These are phyloP conservation scores for Helichrysum umbraculigerum DNA, from an alignment of 129 eudicot genomes.

Conservation along the genomic window DNA sequence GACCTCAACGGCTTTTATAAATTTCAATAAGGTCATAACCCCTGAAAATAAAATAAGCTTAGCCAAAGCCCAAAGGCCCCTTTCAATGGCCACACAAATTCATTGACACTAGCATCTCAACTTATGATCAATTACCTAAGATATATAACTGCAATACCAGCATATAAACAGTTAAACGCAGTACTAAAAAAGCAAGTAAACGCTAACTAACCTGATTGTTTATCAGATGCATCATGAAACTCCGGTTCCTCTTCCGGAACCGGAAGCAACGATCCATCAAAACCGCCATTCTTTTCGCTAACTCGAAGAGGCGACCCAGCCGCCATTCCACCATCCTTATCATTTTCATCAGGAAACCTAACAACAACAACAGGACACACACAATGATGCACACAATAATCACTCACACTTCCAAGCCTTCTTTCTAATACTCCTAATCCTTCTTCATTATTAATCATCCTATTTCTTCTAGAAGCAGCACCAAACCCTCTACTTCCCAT, in stretches of 20 bases:
- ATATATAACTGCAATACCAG: too few relatives aligned
- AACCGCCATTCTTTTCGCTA: conserved; percentile 27
- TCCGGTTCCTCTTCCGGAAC: conserved; percentile 68
- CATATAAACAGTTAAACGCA: too few relatives aligned
- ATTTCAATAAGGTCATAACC: too few relatives aligned
- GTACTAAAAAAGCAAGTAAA: too few relatives aligned
- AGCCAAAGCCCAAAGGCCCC: too few relatives aligned
- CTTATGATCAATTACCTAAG: too few relatives aligned
- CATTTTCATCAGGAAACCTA: conserved; percentile 54
- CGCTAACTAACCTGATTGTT: conserved; percentile 43
- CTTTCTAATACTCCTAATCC: conserved; percentile 33
- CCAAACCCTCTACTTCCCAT: conserved; percentile 86
- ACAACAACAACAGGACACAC: conserved; percentile 88
- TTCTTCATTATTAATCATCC: conserved; percentile 6
- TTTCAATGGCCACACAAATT: too few relatives aligned
- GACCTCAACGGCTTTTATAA: too few relatives aligned
- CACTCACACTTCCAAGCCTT: conserved; percentile 78
- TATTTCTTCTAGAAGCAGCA: conserved; percentile 25
- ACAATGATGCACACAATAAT: conserved; percentile 79
- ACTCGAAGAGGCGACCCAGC: conserved; percentile 35
- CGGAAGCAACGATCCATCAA: conserved; percentile 40
- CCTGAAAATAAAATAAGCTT: too few relatives aligned
- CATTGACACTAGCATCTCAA: too few relatives aligned
- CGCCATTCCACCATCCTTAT: conserved; percentile 26
- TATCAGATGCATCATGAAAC: conserved; percentile 56